Conservation (phyloP, 2,329 filamentous ascomycete genomes). For the Fusarium austroafricanum region DNA sequence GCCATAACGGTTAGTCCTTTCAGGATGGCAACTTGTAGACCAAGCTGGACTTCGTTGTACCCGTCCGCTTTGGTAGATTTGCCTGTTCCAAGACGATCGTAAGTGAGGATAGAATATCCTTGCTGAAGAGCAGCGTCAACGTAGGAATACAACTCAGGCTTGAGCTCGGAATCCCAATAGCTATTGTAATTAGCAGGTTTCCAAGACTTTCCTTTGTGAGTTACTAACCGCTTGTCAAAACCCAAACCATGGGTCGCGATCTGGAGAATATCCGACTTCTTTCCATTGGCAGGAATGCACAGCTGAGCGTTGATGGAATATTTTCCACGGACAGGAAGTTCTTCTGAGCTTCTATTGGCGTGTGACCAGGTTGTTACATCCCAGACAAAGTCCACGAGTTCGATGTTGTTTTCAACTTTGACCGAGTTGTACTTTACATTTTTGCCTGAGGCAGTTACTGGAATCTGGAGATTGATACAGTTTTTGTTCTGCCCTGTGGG, state of each 20-base stretch:
- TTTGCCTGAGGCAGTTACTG: neutral
- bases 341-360: neutral
- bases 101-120: neutral
- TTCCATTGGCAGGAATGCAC: neutral
- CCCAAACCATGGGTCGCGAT: neutral
- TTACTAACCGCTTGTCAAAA: neutral
- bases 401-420: neutral
- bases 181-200: neutral
- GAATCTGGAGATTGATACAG: neutral
- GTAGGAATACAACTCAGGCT: neutral
- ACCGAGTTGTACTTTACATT: neutral
- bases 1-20: neutral
- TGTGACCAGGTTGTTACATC: neutral
- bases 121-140: neutral
- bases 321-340: accelerated
- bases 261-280: neutral
- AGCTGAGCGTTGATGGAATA: neutral
- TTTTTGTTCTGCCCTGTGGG: accelerated
- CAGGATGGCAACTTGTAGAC: neutral
- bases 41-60: neutral
- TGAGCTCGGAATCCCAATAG: neutral
- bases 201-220: neutral
- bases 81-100: neutral
- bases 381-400: neutral
- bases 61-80: neutral